Percentiles rank a stretch among this genome's conserved stretches.
Conservation (phyloP, 2,329 filamentous ascomycete genomes). For the Didymella glomerata region DNA sequence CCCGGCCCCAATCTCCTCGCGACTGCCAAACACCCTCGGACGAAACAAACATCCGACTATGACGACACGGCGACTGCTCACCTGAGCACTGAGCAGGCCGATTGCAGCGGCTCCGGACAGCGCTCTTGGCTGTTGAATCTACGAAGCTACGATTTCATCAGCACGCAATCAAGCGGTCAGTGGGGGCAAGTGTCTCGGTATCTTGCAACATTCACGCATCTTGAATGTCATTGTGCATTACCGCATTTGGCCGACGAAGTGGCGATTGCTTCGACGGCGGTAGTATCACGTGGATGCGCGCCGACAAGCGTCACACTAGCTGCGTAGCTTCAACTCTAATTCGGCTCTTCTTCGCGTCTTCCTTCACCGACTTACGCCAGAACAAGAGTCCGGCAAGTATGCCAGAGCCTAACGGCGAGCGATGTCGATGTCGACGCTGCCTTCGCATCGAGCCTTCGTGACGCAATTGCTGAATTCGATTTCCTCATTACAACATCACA, state of each 20-base stretch:
- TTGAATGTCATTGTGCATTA: constrained; percentile 20
- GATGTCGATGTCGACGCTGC: constrained; percentile 26
- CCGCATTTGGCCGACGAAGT: constrained; percentile 19
- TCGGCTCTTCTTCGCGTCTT: constrained; percentile 26
- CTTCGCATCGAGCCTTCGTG: constrained; percentile 43
- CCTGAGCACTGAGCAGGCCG: constrained; percentile 10
- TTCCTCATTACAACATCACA: constrained; percentile 22
- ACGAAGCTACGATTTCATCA: neutral
- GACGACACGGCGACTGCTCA: constrained; percentile 21
- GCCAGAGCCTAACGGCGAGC: constrained; percentile 16
- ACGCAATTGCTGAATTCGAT: constrained; percentile 46
- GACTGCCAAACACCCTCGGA: constrained; percentile 15
- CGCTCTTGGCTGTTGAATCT: constrained; percentile 9
- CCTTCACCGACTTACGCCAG: constrained; percentile 27
- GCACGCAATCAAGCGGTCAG: constrained; percentile 18
- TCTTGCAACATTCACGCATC: constrained; percentile 6
- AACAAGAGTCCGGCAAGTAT: constrained; percentile 19
- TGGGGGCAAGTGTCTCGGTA: neutral
- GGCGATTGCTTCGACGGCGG: neutral
- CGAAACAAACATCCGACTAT: constrained; percentile 24
- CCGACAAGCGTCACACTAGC: constrained; percentile 27
- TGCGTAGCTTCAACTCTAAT: constrained; percentile 33
- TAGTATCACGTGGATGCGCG: constrained; percentile 32
- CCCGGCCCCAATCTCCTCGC: constrained; percentile 8
- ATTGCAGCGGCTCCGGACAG: constrained; percentile 4